phyloP scores from a whole-genome alignment of 129 eudicot genomes.

The Lactuca saligna region DNA sequence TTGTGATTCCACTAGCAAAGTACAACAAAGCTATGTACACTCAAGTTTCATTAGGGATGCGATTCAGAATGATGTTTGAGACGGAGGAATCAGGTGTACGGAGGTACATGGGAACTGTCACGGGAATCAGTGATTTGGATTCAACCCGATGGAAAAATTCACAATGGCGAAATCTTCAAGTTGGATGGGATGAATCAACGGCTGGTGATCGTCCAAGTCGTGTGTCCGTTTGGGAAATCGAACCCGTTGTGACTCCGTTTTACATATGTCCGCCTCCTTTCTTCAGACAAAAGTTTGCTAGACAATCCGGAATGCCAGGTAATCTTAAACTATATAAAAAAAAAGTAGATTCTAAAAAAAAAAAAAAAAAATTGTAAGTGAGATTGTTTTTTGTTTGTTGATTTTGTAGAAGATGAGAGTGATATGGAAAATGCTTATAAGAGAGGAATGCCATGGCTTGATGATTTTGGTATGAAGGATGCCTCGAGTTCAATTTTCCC shows the following conservation, averaged over 20 bases:
- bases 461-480: constrained; percentile 71
- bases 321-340: background rate
- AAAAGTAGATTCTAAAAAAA: background rate
- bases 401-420: constrained; percentile 57
- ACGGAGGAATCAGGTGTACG: constrained; percentile 91
- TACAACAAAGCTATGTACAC: constrained; percentile 90
- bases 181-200: constrained; percentile 97
- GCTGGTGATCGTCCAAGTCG: constrained; percentile 94
- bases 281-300: constrained; percentile 78
- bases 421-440: constrained; percentile 67
- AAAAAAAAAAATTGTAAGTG: too few relatives aligned
- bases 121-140: constrained; percentile 82
- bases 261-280: constrained; percentile 95
- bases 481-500: constrained; percentile 70
- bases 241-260: constrained; percentile 91
- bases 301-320: constrained; percentile 49
- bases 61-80: constrained; percentile 97
- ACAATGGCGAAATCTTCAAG: constrained; percentile 96
- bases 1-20: constrained; percentile 90
- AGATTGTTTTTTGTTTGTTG: too few relatives aligned
- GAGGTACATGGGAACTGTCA: constrained; percentile 88
- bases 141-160: constrained; percentile 80
- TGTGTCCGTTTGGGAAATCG: constrained; percentile 92
- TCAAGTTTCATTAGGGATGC: constrained; percentile 86
- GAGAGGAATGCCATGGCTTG: constrained; percentile 87